Evolutionary conservation across 2,329 filamentous ascomycete genomes (phyloP), one percentile per base, ranked within the genome.

Genomic region (Cercospora nicotianae): DNA sequence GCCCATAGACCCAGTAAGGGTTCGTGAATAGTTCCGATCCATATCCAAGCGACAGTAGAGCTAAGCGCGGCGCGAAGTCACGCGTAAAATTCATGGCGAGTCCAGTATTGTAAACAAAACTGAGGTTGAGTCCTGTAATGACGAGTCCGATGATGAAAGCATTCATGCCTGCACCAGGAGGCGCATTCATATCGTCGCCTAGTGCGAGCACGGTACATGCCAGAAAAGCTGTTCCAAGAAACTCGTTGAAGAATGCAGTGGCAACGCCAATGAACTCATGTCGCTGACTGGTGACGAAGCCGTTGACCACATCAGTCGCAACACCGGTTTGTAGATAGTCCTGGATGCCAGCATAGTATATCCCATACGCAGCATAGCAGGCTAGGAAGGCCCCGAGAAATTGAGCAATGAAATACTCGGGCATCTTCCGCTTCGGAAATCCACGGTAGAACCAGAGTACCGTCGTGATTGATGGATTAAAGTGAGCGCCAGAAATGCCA

Each of bases 351-450:
- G 79, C 79, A 45, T 78, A 72, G 72, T 80, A 84, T 23, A 84
- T 65, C 2, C 79, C 80, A 67, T 81, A 83, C 0, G 84, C 81
- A 28, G 83, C 77, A 45, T 85, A 75, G n/a, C 76, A 77, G 1
- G 85, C 85, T 31, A 81, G 74, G 57, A 87, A 83, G 0, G 84
- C 85, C 2, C 82, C 85, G 0, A 87, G 73, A 64, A 87, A 79
- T 69, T 87, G 86, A 5, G 85, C 84, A 2, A 80, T 69, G 8
- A 84, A 80, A 73, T 87, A 87, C 6, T 82, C 77, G 3, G 82
- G 77, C 30, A 85, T 81, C 75, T 85, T 84, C 10, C 80, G 75
- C 70, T 84, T 82, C 0, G 85, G 86, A 31, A 87, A 86, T 2
- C 84, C 84, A 53, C 84, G 82, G 72, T 81, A 86, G 66, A 77